Base-by-base conservation (phyloP, 2,329 filamentous ascomycete species). In the Arthrobotrys pseudoclavata region DNA sequence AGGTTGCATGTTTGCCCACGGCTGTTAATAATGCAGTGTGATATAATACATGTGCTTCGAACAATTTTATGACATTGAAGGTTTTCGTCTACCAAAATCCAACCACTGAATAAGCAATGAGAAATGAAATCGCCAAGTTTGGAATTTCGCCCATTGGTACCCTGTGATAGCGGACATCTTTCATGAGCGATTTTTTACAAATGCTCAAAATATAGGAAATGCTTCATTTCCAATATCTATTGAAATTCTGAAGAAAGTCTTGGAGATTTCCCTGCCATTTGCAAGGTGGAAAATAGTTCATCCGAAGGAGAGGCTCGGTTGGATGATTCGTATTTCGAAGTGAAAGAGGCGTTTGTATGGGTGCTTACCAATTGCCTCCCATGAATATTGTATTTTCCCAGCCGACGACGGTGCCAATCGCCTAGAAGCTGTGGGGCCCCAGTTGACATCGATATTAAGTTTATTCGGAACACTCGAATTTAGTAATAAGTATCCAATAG, bases 221-320 rank as follows among this genome's bases (percentile, higher is more conserved):
- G 2, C 10, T 52, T 40, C 9, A 47, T 29, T 12, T 40, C 37
- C 22, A 12, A 15, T 40, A 40, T 40, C 37, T 40, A 12, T 29
- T 31, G 26, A 47, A 62, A 31, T 6, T 29, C 15, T 62, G 37
- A 47, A 63, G 29, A 31, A 47, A 22, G 15, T 55, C 20, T 63
- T 63, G 40, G 26, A 53, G 31, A 76, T 62, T 77, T 71, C 62
- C 61, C 29, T 71, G 40, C 26, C 50, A 71, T 71, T 70, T 68
- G 74, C 74, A 71, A 77, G 74, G 74, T 77, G 74, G 74, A 77
- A 77, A 77, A 77, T 77, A 77, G 74, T 77, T 77, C 74, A 77
- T 71, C 74, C 74, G 74, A 22, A 40, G 31, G 42, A 64, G 42
- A 74, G 24, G 60, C 62, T 74, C 69, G 69, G 61, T 15, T 50